Evolutionary conservation across 352 stramenopile species (phyloP).

Genomic region (Blastocystis sp.): DNA sequence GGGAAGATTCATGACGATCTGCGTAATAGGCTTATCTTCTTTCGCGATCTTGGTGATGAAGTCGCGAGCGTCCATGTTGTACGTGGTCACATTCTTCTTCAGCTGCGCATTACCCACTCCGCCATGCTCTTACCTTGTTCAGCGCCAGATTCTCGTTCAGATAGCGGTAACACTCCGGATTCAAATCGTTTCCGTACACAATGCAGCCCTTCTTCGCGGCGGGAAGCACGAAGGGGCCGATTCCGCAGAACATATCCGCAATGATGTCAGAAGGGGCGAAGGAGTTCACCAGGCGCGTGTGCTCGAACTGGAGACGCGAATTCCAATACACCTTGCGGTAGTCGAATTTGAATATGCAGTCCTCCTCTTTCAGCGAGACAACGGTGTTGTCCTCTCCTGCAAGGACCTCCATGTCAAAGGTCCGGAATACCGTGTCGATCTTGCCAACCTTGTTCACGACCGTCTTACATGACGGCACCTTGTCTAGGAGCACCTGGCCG

Average conservation of each 20-base stretch:
- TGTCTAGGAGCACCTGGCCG: conserved; percentile 90
- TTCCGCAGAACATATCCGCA: conserved; percentile 84
- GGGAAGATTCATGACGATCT: conserved; percentile 83
- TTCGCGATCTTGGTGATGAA: conserved; percentile 76
- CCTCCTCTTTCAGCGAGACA: conserved; percentile 81
- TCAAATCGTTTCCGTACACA: conserved; percentile 83
- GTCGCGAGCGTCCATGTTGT: conserved; percentile 80
- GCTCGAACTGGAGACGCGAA: conserved; percentile 82
- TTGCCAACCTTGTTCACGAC: conserved; percentile 95
- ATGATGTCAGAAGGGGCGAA: conserved; percentile 76
- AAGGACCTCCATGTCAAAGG: conserved; percentile 85
- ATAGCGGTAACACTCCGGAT: conserved; percentile 80
- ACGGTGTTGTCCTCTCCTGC: conserved; percentile 79
- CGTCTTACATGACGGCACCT: conserved; percentile 87
- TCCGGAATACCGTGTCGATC: conserved; percentile 87
- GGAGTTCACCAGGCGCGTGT: conserved; percentile 78
- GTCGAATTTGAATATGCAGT: conserved; percentile 82
- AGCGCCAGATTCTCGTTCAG: conserved; percentile 77
- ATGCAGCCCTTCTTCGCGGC: conserved; percentile 77
- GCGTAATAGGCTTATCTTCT: conserved; percentile 78
- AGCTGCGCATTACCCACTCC: conserved; percentile 15
- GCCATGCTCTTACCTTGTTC: conserved; percentile 77
- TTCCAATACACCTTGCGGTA: conserved; percentile 86
- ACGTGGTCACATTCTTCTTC: conserved; percentile 74
- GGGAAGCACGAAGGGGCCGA: conserved; percentile 83